Percentiles rank a stretch among this genome's conserved stretches.
Conservation (phyloP, 108 stramenopile species). For the Epithemia pelagica region DNA sequence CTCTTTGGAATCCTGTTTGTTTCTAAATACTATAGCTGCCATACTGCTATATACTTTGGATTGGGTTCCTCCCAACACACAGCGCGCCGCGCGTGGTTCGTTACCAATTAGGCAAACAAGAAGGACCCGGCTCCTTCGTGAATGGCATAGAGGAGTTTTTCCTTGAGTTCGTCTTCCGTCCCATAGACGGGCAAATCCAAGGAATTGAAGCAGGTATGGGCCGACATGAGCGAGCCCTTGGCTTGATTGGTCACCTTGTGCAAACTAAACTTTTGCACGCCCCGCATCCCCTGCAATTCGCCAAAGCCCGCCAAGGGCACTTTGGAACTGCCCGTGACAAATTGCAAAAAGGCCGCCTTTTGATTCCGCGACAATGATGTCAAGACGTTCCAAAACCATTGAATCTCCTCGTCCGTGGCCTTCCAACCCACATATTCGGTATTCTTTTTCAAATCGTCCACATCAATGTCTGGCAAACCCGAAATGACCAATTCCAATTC, state of each 20-base stretch:
- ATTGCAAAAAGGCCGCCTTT: slow-evolving; percentile 91
- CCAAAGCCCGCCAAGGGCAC: slow-evolving; percentile 96
- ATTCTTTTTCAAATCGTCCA: slow-evolving; percentile 85
- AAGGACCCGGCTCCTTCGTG: slow-evolving; percentile 84
- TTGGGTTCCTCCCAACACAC: too few relatives aligned
- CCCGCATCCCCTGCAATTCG: slow-evolving; percentile 93
- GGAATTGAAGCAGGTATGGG: slow-evolving; percentile 95
- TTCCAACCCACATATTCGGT: slow-evolving; percentile 90
- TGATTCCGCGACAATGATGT: slow-evolving; percentile 80
- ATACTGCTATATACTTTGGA: too few relatives aligned
- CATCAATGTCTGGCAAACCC: slow-evolving; percentile 95
- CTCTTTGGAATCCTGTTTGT: too few relatives aligned
- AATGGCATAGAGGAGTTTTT: slow-evolving; percentile 89
- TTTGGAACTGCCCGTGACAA: slow-evolving; percentile 90
- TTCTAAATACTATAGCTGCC: too few relatives aligned
- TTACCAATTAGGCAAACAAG: slow-evolving; percentile 55
- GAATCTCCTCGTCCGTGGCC: slow-evolving; percentile 81
- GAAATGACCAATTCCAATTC: slow-evolving; percentile 97
- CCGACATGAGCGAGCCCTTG: slow-evolving; percentile 79
- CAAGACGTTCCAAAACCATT: slow-evolving; percentile 96
- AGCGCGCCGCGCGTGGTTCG: too few relatives aligned
- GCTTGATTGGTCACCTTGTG: slow-evolving; percentile 72
- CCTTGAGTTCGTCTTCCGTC: slow-evolving; percentile 81
- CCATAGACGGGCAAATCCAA: slow-evolving; percentile 90
- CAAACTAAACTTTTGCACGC: slow-evolving; percentile 93